A percentile compares a stretch with the other conserved stretches of the same genome.
Conservation (phyloP, 169 alveolate genomes). For the Cryptosporidium viatorum region DNA sequence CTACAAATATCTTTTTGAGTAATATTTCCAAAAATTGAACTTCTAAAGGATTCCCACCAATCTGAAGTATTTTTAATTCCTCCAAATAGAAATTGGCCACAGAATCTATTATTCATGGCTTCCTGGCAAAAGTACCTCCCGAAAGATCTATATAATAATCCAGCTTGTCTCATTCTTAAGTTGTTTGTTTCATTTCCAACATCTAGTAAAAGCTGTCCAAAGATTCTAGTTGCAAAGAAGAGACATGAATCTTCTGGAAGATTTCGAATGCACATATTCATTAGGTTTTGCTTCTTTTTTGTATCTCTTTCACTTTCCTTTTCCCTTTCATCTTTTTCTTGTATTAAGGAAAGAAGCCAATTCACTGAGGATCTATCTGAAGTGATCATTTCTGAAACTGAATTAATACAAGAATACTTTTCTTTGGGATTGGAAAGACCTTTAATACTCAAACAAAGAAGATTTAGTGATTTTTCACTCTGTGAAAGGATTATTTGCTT, state of each 20-base stretch:
- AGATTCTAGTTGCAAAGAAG: slow-evolving; percentile 37
- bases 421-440: slow-evolving; percentile 32
- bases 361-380: background rate
- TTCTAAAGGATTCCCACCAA: slow-evolving; percentile 59
- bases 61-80: background rate
- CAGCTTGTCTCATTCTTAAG: slow-evolving; percentile 6
- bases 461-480: slow-evolving; percentile 32
- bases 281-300: background rate
- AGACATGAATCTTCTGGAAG: slow-evolving; percentile 66
- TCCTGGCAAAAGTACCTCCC: slow-evolving; percentile 68
- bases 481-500: slow-evolving; percentile 12
- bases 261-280: slow-evolving; percentile 34
- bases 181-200: slow-evolving; percentile 27
- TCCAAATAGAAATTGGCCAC: slow-evolving; percentile 39
- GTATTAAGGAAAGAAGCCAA: slow-evolving; percentile 35
- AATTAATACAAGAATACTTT: slow-evolving; percentile 11
- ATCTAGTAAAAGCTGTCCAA: slow-evolving; percentile 41
- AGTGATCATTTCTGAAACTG: slow-evolving; percentile 20
- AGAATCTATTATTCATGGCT: slow-evolving; percentile 12
- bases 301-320: background rate
- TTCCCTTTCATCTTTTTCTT: background rate
- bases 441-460: slow-evolving; percentile 15
- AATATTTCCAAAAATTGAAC: slow-evolving; percentile 16
- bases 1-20: slow-evolving; percentile 33
- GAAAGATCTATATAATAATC: slow-evolving; percentile 46